Evolutionary conservation across 352 stramenopile species (phyloP).

Genomic region (Thalassiosira hispida): DNA sequence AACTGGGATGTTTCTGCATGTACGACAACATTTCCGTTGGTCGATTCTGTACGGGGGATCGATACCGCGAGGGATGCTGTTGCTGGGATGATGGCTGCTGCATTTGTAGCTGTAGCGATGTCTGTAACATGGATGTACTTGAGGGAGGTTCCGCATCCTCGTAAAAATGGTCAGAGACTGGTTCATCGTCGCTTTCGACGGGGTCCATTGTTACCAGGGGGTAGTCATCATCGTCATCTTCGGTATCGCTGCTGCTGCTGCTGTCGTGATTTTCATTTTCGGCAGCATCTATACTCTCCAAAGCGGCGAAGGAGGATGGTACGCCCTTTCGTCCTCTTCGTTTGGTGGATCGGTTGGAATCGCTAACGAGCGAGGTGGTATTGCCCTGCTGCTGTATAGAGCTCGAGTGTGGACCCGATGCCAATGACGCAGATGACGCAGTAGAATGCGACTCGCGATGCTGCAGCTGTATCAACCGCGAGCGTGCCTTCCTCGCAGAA

Average conservation of each 20-base stretch:
- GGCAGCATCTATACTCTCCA: not conserved
- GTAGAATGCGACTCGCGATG: slow-evolving; percentile 22
- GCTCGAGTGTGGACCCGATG: not conserved
- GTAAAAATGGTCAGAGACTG: slow-evolving; percentile 5
- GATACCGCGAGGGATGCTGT: slow-evolving; percentile 2
- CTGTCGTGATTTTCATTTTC: slow-evolving; percentile 5
- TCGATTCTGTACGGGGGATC: slow-evolving; percentile 10
- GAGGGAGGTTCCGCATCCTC: slow-evolving; percentile 16
- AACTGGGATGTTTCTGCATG: slow-evolving; percentile 30
- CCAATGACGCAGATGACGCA: not conserved
- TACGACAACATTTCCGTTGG: slow-evolving; percentile 9
- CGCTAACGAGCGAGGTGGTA: no score
- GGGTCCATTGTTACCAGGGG: slow-evolving; percentile 31
- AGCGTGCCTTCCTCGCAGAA: slow-evolving; percentile 26
- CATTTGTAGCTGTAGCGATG: not conserved
- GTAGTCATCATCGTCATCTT: slow-evolving; percentile 53
- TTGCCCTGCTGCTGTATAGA: no score
- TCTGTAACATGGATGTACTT: no score
- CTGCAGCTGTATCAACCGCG: slow-evolving; percentile 39
- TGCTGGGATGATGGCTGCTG: not conserved
- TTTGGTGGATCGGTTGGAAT: not conserved
- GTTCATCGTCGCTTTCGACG: slow-evolving; percentile 48
- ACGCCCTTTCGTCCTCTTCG: no score
- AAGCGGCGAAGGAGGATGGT: not conserved
- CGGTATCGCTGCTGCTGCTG: slow-evolving; percentile 12